Conservation (phyloP, 306 rosid genomes). For the Lathyrus aphaca region DNA sequence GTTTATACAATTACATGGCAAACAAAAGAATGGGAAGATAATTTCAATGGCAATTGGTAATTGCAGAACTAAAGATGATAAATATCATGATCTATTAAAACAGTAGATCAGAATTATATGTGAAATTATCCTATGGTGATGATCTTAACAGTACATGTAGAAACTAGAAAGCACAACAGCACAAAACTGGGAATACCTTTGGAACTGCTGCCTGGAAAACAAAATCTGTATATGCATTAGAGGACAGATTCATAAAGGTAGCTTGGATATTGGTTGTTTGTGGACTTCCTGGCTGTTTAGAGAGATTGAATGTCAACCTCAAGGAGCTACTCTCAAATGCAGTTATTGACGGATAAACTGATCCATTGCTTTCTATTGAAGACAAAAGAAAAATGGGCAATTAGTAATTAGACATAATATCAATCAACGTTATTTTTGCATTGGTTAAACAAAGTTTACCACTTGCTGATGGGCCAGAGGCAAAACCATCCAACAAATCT, state of each 20-base stretch:
- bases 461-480: conserved; percentile 55
- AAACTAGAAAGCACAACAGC: conserved; percentile 33
- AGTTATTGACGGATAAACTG: conserved; percentile 73
- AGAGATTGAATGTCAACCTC: conserved; percentile 79
- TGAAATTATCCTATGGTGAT: conserved; percentile 13
- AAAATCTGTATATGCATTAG: conserved; percentile 67
- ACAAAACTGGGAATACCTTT: conserved; percentile 60
- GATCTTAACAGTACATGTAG: conserved; percentile 19
- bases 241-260: conserved; percentile 70
- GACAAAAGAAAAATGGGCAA: conserved; percentile 30
- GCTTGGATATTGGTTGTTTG: conserved; percentile 79
- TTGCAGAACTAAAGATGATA: conserved; percentile 25
- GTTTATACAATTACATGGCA: conserved; percentile 13
- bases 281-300: conserved; percentile 79
- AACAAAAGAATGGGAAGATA: conserved; percentile 16
- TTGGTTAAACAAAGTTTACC: conserved; percentile 41
- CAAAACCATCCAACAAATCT: conserved; percentile 81
- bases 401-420: conserved; percentile 36
- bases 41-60: conserved; percentile 13
- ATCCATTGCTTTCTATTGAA: conserved; percentile 69
- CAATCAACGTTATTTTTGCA: conserved; percentile 15
- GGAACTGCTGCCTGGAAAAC: conserved; percentile 99
- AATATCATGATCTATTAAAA: conserved; percentile 14
- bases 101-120: conserved; percentile 20
- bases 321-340: conserved; percentile 86